Conservation (phyloP, 2,329 filamentous ascomycete genomes). For the Beauveria varroae region DNA sequence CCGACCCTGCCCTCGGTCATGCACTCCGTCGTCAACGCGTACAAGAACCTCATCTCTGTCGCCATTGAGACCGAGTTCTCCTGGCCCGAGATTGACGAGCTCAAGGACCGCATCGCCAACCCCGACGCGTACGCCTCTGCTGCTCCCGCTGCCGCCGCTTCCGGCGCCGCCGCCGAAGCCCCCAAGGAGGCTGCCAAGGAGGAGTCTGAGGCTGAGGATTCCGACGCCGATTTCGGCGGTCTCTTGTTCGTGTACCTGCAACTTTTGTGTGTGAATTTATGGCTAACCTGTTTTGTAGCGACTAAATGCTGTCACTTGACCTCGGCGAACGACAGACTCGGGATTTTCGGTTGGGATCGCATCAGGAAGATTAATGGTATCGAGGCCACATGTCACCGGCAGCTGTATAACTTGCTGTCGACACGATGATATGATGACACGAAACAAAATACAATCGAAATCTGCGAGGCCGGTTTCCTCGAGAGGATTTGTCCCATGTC, state of each 20-base stretch:
- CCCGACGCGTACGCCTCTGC: conserved; percentile 89
- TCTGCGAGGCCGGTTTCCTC: conserved; percentile 9
- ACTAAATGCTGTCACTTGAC: conserved; percentile 38
- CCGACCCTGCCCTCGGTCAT: conserved; percentile 93
- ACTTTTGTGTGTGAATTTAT: neutral
- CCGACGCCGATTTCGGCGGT: conserved; percentile 66
- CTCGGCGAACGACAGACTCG: conserved; percentile 33
- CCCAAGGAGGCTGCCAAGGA: conserved; percentile 59
- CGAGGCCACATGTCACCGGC: conserved; percentile 40
- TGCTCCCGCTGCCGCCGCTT: conserved; percentile 61
- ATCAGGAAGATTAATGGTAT: conserved; percentile 32
- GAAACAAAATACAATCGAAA: conserved; percentile 20
- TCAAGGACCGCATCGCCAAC: conserved; percentile 99
- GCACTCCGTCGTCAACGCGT: conserved; percentile 92
- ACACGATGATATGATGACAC: conserved; percentile 24
- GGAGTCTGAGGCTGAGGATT: conserved; percentile 58
- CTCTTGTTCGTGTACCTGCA: conserved; percentile 52
- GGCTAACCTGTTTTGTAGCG: conserved; percentile 39
- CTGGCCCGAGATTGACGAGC: conserved; percentile 92
- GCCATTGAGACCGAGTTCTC: conserved; percentile 84
- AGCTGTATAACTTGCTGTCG: conserved; percentile 29
- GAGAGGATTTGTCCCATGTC: neutral
- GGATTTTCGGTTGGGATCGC: conserved; percentile 37
- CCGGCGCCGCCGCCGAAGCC: conserved; percentile 42
- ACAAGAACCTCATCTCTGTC: conserved; percentile 93